A percentile compares a stretch with the other conserved stretches of the same genome.
Evolutionary conservation across 2,329 filamentous ascomycete species (phyloP).

Genomic region (Diaporthe vaccinii): DNA sequence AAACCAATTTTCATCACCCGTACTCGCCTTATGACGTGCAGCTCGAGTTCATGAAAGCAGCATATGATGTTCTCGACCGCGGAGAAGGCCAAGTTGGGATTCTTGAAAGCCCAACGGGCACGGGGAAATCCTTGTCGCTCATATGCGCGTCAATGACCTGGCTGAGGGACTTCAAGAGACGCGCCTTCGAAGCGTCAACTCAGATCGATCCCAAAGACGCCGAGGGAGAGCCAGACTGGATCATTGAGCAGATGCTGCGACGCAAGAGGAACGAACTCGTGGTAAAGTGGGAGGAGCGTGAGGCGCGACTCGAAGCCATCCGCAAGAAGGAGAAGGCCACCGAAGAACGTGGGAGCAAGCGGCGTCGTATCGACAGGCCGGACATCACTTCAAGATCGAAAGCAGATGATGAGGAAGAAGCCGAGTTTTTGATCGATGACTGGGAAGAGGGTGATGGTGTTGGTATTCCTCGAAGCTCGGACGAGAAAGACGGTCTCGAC

Average conservation of each 20-base stretch:
- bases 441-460: constrained; percentile 63
- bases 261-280: constrained; percentile 77
- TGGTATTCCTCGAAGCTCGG: constrained; percentile 44
- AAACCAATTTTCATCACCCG: constrained; percentile 84
- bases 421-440: constrained; percentile 81
- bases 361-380: constrained; percentile 58
- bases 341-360: constrained; percentile 64
- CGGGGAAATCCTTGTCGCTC: constrained; percentile 89
- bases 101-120: constrained; percentile 93
- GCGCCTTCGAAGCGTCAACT: constrained; percentile 66
- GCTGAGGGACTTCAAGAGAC: constrained; percentile 85
- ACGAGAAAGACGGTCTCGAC: constrained; percentile 57
- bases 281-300: constrained; percentile 77
- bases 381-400: constrained; percentile 40
- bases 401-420: constrained; percentile 64
- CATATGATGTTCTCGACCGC: constrained; percentile 82
- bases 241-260: constrained; percentile 80
- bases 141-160: constrained; percentile 92
- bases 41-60: constrained; percentile 85
- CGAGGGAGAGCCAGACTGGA: constrained; percentile 85
- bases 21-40: constrained; percentile 91
- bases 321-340: constrained; percentile 73
- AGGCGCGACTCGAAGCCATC: constrained; percentile 76
- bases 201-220: constrained; percentile 58
- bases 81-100: constrained; percentile 84